Base-by-base conservation (phyloP, 176 grass and related monocot genomes). In the Saccharum officinarum region DNA sequence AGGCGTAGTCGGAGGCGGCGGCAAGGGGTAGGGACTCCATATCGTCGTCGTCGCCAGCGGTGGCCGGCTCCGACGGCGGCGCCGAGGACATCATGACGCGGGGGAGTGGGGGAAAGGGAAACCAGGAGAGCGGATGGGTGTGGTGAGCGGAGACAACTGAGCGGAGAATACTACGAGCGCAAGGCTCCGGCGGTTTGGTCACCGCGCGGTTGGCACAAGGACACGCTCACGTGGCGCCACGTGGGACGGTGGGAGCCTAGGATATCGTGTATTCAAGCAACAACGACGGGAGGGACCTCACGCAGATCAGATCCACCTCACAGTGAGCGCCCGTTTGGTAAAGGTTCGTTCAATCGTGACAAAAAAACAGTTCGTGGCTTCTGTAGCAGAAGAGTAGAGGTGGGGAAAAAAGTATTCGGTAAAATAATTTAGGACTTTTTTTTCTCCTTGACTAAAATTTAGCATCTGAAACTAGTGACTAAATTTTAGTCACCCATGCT, bases 11-110 rank as follows among this genome's bases (percentile, higher is more conserved):
- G 57, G 89, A 82, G 68, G 87, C 66, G 73, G 91, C 23, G 81
- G 91, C 84, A 73, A 98, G 83, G 33, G 91, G 85, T 64, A 93
- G 91, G 62, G 86, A 86, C 83, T 93, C 94, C 94, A 96, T 93
- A 67, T 82, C 72, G 57, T 67, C 83, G n/a, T 75, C 82, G 30
- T 20, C 69, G 17, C 18, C 38, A 69, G 26, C 59, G 31, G 63
- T 46, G 79, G 34, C n/a, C 22, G 17, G 61, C 42, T 45, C 25
- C 41, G 61, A 42, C 62, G 41, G 78, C 41, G 71, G 30, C 42
- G 72, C 3, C 60, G 82, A 85, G 72, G 73, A 77, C 83, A 85
- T 84, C 82, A 84, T 84, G 45, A 61, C 31, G 82, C 46, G 14
- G 44, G n/a, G 46, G 22, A 49, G 26, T 45, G 4, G 3, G 8